These are phyloP conservation scores for Globisporangium rhizosaccharum DNA, from an alignment of 352 stramenopile genomes.

Conservation along the genomic window DNA sequence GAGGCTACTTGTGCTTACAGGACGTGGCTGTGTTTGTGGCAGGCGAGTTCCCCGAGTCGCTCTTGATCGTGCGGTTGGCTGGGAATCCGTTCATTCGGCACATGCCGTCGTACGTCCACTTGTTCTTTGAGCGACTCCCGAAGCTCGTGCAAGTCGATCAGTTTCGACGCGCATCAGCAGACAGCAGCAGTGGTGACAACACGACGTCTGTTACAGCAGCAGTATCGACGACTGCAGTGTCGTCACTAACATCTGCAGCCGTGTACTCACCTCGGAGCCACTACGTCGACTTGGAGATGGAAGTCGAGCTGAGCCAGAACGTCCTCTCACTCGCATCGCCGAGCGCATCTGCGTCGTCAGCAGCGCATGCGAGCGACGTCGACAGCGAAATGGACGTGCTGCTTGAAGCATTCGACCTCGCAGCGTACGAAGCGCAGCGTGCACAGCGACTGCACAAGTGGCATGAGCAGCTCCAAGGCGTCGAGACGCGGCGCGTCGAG, in stretches of 20 bases:
- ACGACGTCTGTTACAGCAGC: neutral
- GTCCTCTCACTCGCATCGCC: conserved; percentile 14
- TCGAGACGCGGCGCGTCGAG: conserved; percentile 40
- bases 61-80: conserved; percentile 44
- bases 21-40: neutral
- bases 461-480: conserved; percentile 41
- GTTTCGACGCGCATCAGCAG: conserved; percentile 23
- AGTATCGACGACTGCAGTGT: neutral
- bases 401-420: conserved; percentile 16
- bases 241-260: conserved; percentile 3
- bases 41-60: conserved; percentile 48
- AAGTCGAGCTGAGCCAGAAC: conserved; percentile 27
- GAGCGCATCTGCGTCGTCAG: neutral
- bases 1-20: too few relatives aligned
- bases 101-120: conserved; percentile 48
- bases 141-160: conserved; percentile 56
- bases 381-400: conserved; percentile 15
- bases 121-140: conserved; percentile 60
- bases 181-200: neutral
- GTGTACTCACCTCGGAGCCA: conserved; percentile 20
- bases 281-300: conserved; percentile 29
- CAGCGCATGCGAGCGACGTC: conserved; percentile 3
- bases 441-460: conserved; percentile 39
- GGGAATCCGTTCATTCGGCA: conserved; percentile 55
- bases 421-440: conserved; percentile 41